These are phyloP conservation scores for Xylariaceae sp. DNA, from an alignment of 2,329 filamentous ascomycete genomes.

Conservation along the genomic window DNA sequence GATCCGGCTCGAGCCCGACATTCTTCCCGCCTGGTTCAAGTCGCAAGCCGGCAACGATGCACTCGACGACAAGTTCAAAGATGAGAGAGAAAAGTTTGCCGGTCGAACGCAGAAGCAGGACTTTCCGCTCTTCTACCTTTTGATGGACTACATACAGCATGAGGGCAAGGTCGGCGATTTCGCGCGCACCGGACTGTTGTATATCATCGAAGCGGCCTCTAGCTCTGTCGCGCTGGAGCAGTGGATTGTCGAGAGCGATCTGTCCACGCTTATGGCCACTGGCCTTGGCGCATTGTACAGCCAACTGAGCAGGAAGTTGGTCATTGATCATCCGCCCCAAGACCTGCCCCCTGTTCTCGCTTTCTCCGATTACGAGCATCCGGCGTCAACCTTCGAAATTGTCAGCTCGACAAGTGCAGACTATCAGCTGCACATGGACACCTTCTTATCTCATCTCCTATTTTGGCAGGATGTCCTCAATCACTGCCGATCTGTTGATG, in stretches of 20 bases:
- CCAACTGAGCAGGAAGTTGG: conserved; percentile 70
- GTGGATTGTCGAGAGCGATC: conserved; percentile 95
- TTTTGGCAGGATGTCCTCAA: conserved; percentile 99
- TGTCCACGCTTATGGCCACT: conserved; percentile 95
- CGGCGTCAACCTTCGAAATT: conserved; percentile 64
- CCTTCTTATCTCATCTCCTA: conserved; percentile 88
- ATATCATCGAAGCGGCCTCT: conserved; percentile 91
- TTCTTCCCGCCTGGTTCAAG: conserved; percentile 89
- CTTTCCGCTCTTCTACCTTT: conserved; percentile 90
- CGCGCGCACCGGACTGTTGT: conserved; percentile 86
- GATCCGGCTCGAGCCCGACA: conserved; percentile 82
- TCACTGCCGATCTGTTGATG: conserved; percentile 86
- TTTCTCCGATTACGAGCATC: conserved; percentile 82
- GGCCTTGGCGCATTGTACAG: conserved; percentile 75
- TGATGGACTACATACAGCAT: conserved; percentile 95
- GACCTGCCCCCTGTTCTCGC: conserved; percentile 78
- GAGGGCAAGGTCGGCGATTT: conserved; percentile 95
- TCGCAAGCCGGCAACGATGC: conserved; percentile 37
- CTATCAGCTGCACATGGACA: conserved; percentile 82
- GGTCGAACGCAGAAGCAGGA: conserved; percentile 85
- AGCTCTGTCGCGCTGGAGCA: conserved; percentile 79
- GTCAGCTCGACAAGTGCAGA: conserved; percentile 70
- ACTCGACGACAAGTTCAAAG: conserved; percentile 38
- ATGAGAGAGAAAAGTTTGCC: conserved; percentile 66
- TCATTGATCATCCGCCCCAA: conserved; percentile 71